phyloP scores from a whole-genome alignment of 305 asterid genomes.

The Solanum hybrid region DNA sequence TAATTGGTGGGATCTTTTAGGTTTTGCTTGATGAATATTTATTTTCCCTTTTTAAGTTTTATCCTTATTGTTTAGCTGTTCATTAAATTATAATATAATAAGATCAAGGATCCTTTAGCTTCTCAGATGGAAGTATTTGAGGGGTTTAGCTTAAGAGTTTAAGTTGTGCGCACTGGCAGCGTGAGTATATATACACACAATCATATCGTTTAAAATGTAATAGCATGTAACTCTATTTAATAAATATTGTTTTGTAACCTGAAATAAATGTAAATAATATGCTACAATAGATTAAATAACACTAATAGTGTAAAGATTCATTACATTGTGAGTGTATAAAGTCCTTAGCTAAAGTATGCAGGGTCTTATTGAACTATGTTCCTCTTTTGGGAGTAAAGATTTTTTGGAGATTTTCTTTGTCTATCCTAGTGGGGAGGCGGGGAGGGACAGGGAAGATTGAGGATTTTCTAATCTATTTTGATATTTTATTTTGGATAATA shows the following conservation, averaged over 20 bases:
- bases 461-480: neutral
- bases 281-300: neutral
- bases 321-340: neutral
- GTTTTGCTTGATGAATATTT: neutral
- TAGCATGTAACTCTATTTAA: neutral
- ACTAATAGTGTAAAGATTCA: neutral
- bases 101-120: neutral
- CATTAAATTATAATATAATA: neutral
- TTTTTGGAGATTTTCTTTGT: neutral
- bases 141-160: neutral
- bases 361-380: constrained; percentile 15
- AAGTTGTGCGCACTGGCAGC: neutral
- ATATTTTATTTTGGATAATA: neutral
- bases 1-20: neutral
- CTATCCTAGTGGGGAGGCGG: neutral
- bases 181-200: neutral
- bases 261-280: neutral
- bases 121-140: neutral
- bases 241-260: neutral
- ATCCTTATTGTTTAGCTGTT: neutral
- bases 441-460: neutral
- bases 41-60: neutral
- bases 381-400: neutral
- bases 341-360: constrained; percentile 4
- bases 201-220: neutral